phyloP scores from a whole-genome alignment of 2,329 filamentous ascomycete species.

The Sporothrix euskadiensis region DNA sequence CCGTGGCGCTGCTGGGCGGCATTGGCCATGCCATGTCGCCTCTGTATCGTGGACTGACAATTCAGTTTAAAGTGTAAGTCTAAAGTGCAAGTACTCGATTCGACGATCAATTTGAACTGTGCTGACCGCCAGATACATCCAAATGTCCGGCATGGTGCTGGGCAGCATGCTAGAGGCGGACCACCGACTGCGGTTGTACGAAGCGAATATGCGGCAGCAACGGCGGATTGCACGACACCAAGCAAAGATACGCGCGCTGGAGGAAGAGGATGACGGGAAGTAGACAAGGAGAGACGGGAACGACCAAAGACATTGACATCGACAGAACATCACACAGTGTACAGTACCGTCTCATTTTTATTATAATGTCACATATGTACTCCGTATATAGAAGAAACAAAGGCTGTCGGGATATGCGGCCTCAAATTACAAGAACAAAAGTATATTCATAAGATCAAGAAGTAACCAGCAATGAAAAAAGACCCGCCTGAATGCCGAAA shows the following conservation, averaged over 20 bases:
- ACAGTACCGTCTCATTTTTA: slow-evolving; percentile 11
- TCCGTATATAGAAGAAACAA: not conserved
- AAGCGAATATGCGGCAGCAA: slow-evolving; percentile 64
- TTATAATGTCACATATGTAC: not conserved
- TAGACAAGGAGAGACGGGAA: not conserved
- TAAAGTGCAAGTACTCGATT: no score
- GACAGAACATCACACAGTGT: not conserved
- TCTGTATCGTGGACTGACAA: slow-evolving; percentile 68
- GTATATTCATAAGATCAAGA: not conserved
- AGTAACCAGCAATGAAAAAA: not conserved
- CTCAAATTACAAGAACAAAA: not conserved
- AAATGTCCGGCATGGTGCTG: slow-evolving; percentile 84
- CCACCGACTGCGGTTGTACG: slow-evolving; percentile 64
- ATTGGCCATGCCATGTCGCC: slow-evolving; percentile 66
- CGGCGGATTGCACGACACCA: slow-evolving; percentile 64
- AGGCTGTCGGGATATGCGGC: not conserved
- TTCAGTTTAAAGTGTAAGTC: slow-evolving; percentile 75
- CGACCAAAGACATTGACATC: not conserved
- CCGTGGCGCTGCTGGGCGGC: slow-evolving; percentile 61
- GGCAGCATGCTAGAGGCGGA: slow-evolving; percentile 78
- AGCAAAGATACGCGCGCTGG: slow-evolving; percentile 42
- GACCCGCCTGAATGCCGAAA: slow-evolving; percentile 14
- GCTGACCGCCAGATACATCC: slow-evolving; percentile 62
- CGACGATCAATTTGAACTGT: not conserved
- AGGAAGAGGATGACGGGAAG: slow-evolving; percentile 29